Evolutionary conservation across 495 filamentous ascomycete species (phyloP).

Genomic region (Penicillium soppii): DNA sequence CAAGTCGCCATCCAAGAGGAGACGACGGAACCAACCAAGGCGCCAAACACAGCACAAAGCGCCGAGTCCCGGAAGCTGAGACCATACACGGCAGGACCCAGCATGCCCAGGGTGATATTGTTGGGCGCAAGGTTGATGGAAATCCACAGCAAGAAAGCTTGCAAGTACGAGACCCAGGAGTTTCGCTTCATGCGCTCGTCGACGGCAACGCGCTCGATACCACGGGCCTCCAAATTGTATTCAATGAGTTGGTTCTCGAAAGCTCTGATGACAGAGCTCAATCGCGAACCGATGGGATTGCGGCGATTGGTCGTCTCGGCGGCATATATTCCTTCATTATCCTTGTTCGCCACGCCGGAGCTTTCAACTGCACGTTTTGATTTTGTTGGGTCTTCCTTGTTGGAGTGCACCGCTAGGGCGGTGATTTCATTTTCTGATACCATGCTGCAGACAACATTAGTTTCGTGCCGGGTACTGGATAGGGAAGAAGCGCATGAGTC

Average conservation of each 20-base stretch:
- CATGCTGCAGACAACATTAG: conserved; percentile 37
- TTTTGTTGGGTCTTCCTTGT: conserved; percentile 19
- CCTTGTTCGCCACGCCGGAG: conserved; percentile 15
- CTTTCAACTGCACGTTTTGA: conserved; percentile 6
- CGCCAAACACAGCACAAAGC: conserved; percentile 65
- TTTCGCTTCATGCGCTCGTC: conserved; percentile 55
- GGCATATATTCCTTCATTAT: conserved; percentile 15
- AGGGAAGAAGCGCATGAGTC: conserved; percentile 48
- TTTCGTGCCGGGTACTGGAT: conserved; percentile 1
- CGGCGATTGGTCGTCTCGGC: conserved; percentile 9
- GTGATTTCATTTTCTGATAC: conserved; percentile 29
- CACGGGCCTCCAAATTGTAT: conserved; percentile 67
- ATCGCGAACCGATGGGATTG: conserved; percentile 25
- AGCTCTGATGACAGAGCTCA: conserved; percentile 32
- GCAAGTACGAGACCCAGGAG: conserved; percentile 59
- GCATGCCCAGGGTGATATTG: conserved; percentile 73
- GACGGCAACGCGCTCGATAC: conserved; percentile 68
- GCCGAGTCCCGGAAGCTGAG: conserved; percentile 67
- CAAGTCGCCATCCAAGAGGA: conserved; percentile 71
- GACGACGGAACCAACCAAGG: conserved; percentile 55
- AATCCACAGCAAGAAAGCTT: conserved; percentile 69
- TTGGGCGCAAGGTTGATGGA: conserved; percentile 75
- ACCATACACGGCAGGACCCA: conserved; percentile 67
- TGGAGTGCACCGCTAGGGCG: conserved; percentile 28
- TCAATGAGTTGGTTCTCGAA: conserved; percentile 47